phyloP scores from a whole-genome alignment of 345 rosid genomes.

The Euphorbia peplus region DNA sequence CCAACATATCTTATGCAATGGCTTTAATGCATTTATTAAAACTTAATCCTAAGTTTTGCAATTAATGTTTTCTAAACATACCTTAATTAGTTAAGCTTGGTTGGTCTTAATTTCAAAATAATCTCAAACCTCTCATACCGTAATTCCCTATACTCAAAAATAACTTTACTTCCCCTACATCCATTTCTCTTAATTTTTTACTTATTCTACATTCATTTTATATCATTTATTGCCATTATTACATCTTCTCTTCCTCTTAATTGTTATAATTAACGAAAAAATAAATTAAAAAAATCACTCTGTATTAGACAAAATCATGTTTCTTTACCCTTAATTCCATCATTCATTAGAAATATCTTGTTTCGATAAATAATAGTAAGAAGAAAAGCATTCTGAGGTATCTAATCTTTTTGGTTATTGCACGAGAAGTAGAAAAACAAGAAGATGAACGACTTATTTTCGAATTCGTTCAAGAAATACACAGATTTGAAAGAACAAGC shows the following conservation, averaged over 20 bases:
- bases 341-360: too few relatives aligned
- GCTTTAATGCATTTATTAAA: too few relatives aligned
- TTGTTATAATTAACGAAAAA: not conserved
- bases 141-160: conserved; percentile 16
- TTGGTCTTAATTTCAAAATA: conserved; percentile 18
- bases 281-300: not conserved
- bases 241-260: conserved; percentile 23
- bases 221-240: conserved; percentile 20
- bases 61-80: not conserved
- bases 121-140: conserved; percentile 11
- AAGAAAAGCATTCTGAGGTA: too few relatives aligned
- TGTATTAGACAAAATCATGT: not conserved
- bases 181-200: not conserved
- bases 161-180: conserved; percentile 2
- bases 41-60: not conserved
- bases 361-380: too few relatives aligned
- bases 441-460: conserved; percentile 82
- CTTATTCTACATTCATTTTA: conserved; percentile 13
- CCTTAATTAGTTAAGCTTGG: conserved; percentile 13
- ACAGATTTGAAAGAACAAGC: conserved; percentile 62
- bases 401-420: too few relatives aligned
- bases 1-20: too few relatives aligned
- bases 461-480: conserved; percentile 74
- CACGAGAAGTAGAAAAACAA: too few relatives aligned
- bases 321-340: too few relatives aligned